Conservation (phyloP, 495 filamentous ascomycete genomes). For the Penicillium pulvis region DNA sequence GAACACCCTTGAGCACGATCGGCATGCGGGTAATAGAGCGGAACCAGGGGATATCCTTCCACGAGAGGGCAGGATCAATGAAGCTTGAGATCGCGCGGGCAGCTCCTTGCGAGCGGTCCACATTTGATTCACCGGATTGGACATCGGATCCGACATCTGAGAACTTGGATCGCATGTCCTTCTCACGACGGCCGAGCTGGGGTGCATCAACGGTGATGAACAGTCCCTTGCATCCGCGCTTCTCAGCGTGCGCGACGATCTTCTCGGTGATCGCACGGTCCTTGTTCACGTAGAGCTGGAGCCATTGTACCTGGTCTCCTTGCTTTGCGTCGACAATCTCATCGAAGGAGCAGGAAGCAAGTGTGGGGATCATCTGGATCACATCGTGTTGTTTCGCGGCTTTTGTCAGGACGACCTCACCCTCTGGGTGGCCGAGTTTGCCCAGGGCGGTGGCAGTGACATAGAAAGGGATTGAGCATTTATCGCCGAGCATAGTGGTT, state of each 20-base stretch:
- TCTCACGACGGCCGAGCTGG: slow-evolving; percentile 91
- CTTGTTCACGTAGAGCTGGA: slow-evolving; percentile 98
- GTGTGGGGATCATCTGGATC: slow-evolving; percentile 94
- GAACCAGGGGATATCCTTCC: slow-evolving; percentile 98
- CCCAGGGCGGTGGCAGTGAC: slow-evolving; percentile 90
- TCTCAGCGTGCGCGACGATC: slow-evolving; percentile 90
- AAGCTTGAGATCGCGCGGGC: slow-evolving; percentile 91
- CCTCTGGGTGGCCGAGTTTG: slow-evolving; percentile 86
- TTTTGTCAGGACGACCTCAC: slow-evolving; percentile 85
- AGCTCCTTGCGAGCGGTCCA: slow-evolving; percentile 88
- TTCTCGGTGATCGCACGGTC: slow-evolving; percentile 86
- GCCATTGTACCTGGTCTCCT: slow-evolving; percentile 88
- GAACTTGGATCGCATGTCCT: slow-evolving; percentile 94
- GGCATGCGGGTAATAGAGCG: slow-evolving; percentile 85
- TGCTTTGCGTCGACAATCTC: slow-evolving; percentile 87
- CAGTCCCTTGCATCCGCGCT: slow-evolving; percentile 88
- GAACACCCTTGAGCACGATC: slow-evolving; percentile 91
- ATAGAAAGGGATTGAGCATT: slow-evolving; percentile 82
- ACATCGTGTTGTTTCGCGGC: slow-evolving; percentile 84
- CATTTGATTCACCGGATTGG: slow-evolving; percentile 63
- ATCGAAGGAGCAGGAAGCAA: slow-evolving; percentile 97
- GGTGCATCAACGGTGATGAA: slow-evolving; percentile 99
- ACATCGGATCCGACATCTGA: slow-evolving; percentile 82
- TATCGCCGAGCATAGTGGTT: slow-evolving; percentile 89
- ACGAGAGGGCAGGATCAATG: slow-evolving; percentile 88